A percentile compares a stretch with the other conserved stretches of the same genome.
Evolutionary conservation across 768 basidiomycete genomes (phyloP).

Genomic region (Termitomyces sp.): DNA sequence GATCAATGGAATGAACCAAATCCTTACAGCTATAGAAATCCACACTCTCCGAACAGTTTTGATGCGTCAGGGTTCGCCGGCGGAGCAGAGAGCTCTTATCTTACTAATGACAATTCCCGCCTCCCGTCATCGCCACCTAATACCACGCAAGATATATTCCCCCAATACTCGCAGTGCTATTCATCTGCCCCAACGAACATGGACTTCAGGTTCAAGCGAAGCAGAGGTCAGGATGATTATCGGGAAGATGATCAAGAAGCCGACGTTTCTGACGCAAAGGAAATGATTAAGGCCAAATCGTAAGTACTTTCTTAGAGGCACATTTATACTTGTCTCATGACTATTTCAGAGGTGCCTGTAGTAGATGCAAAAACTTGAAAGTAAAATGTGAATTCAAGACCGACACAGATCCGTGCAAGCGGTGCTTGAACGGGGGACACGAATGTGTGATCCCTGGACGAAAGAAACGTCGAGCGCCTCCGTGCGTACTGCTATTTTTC

Average conservation of each 20-base stretch:
- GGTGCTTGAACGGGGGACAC: slow-evolving; percentile 64
- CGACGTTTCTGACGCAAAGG: slow-evolving; percentile 28
- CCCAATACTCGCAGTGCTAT: slow-evolving; percentile 19
- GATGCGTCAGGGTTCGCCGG: slow-evolving; percentile 10
- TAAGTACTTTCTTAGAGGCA: slow-evolving; percentile 18
- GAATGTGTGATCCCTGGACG: slow-evolving; percentile 81
- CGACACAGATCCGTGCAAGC: slow-evolving; percentile 69
- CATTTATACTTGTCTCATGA: slow-evolving; percentile 2
- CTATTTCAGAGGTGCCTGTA: slow-evolving; percentile 48
- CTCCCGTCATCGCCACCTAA: slow-evolving; percentile 18
- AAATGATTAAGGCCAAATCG: slow-evolving; percentile 38
- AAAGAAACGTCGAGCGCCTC: slow-evolving; percentile 73
- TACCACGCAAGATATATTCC: slow-evolving; percentile 21
- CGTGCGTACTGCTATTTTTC: slow-evolving; percentile 38
- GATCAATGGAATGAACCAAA: slow-evolving; percentile 12
- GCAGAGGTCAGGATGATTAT: slow-evolving; percentile 25
- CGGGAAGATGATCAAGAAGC: slow-evolving; percentile 32
- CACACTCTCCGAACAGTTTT: slow-evolving; percentile 5
- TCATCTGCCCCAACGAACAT: slow-evolving; percentile 8
- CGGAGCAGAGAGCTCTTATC: slow-evolving; percentile 2
- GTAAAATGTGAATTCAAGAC: slow-evolving; percentile 75
- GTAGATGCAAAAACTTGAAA: slow-evolving; percentile 61
- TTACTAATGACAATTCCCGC: background rate
- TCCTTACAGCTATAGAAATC: slow-evolving; percentile 7
- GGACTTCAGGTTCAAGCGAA: slow-evolving; percentile 30